Conservation (phyloP, 208 protist species). For the Crithidia mellificae region DNA sequence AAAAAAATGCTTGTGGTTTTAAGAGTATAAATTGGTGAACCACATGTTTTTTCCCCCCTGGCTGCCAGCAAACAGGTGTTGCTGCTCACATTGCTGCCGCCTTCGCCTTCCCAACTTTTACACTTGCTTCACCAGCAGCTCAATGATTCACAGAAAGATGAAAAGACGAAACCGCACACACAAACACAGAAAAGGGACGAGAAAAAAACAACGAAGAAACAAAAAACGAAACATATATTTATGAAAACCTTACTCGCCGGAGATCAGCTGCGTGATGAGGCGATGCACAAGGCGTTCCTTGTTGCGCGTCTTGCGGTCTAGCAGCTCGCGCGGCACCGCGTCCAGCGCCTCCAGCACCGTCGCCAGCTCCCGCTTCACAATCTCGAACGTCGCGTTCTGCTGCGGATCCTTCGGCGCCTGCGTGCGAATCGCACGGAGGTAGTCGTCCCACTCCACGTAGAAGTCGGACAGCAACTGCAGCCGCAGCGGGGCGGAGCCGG, state of each 20-base stretch:
- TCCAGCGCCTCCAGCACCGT: conserved; percentile 56
- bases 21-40: too few relatives aligned
- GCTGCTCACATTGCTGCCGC: too few relatives aligned
- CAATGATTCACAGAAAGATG: too few relatives aligned
- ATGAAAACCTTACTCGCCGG: conserved; percentile 23
- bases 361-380: conserved; percentile 62
- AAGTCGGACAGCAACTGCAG: conserved; percentile 73
- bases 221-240: too few relatives aligned
- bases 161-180: too few relatives aligned
- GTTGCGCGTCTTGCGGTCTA: conserved; percentile 80
- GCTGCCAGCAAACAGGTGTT: too few relatives aligned
- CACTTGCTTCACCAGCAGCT: too few relatives aligned
- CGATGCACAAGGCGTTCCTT: conserved; percentile 66
- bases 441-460: conserved; percentile 89
- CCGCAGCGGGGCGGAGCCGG: conserved; percentile 64
- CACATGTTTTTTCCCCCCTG: too few relatives aligned
- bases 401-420: conserved; percentile 47
- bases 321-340: conserved; percentile 41
- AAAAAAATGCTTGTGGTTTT: too few relatives aligned
- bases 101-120: too few relatives aligned
- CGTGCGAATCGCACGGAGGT: conserved; percentile 62
- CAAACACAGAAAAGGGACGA: background rate
- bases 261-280: conserved; percentile 60
- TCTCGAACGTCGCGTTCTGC: conserved; percentile 45
- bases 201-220: background rate